These are phyloP conservation scores for Rosellinia necatrix DNA, from an alignment of 2,329 filamentous ascomycete species.

Conservation along the genomic window DNA sequence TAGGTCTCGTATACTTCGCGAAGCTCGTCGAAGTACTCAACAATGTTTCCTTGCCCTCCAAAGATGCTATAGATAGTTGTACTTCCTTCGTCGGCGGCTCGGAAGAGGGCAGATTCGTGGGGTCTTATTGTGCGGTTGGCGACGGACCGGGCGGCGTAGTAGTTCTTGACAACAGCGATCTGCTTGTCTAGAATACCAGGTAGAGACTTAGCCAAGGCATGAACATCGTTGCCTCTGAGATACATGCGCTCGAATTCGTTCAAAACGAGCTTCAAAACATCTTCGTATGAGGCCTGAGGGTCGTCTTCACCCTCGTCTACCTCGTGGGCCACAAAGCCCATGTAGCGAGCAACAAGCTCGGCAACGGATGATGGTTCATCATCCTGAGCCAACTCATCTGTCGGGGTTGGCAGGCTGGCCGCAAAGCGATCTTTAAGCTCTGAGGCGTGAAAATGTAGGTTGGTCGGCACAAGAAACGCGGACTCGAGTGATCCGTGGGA, in stretches of 20 bases:
- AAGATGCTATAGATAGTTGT: conserved; percentile 93
- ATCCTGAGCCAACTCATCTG: conserved; percentile 96
- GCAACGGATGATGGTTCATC: conserved; percentile 97
- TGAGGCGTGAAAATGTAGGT: conserved; percentile 92
- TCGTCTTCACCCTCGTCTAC: conserved; percentile 93
- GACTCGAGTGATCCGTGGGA: conserved; percentile 95
- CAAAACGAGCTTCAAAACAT: conserved; percentile 88
- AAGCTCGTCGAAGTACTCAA: conserved; percentile 98
- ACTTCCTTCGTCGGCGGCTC: conserved; percentile 81
- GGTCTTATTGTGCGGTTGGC: conserved; percentile 84
- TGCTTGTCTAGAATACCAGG: conserved; percentile 95
- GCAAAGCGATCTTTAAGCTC: conserved; percentile 92
- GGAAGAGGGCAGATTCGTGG: conserved; percentile 90
- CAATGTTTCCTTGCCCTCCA: conserved; percentile 96
- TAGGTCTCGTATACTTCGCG: conserved; percentile 91
- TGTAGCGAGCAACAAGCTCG: conserved; percentile 91
- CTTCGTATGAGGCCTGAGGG: conserved; percentile 83
- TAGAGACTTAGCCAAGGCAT: conserved; percentile 81
- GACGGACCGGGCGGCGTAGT: conserved; percentile 87
- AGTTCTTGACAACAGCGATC: conserved; percentile 83
- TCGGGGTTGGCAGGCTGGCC: conserved; percentile 82
- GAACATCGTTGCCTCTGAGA: conserved; percentile 93
- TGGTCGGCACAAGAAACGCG: conserved; percentile 92
- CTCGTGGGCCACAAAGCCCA: conserved; percentile 86
- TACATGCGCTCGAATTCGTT: conserved; percentile 97